Percentiles rank a stretch among this genome's conserved stretches.
phyloP scores from a whole-genome alignment of 2,329 filamentous ascomycete genomes.

The Penicillium sp. region DNA sequence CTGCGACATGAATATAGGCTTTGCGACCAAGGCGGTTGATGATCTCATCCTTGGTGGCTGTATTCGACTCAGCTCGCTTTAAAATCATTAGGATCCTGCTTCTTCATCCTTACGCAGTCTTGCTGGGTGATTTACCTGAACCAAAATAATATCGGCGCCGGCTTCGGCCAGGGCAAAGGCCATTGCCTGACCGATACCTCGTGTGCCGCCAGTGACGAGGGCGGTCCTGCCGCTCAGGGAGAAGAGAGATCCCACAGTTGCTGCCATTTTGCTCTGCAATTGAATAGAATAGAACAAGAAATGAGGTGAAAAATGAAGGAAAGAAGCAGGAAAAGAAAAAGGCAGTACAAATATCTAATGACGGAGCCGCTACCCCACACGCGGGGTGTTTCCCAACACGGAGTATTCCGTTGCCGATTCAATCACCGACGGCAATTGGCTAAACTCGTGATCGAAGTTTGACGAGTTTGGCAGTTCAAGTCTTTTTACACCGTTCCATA shows the following conservation, averaged over 20 bases:
- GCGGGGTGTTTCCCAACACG: conserved; percentile 1
- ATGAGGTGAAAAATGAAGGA: not conserved
- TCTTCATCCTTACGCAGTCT: not conserved
- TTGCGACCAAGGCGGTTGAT: conserved; percentile 40
- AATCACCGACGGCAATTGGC: not conserved
- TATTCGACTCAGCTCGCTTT: conserved; percentile 56
- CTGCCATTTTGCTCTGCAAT: conserved; percentile 26
- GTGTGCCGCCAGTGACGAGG: conserved; percentile 48
- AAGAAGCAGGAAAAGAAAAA: not conserved
- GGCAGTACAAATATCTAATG: not conserved
- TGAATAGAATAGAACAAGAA: not conserved
- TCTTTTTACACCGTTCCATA: not conserved
- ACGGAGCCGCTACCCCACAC: conserved; percentile 8
- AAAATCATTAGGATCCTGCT: not conserved
- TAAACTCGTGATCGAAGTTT: not conserved
- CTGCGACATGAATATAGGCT: conserved; percentile 45
- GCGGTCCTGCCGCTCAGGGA: conserved; percentile 45
- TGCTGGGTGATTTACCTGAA: conserved; percentile 33
- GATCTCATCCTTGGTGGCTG: conserved; percentile 44
- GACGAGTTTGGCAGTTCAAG: not conserved
- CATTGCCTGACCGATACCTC: conserved; percentile 51
- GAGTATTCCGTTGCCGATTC: not conserved
- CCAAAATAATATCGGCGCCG: conserved; percentile 47
- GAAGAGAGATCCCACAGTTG: conserved; percentile 34
- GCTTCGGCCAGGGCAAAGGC: conserved; percentile 49